Percentiles rank a stretch among this genome's conserved stretches.
phyloP scores from a whole-genome alignment of 306 rosid genomes.

The Begonia masoniana region DNA sequence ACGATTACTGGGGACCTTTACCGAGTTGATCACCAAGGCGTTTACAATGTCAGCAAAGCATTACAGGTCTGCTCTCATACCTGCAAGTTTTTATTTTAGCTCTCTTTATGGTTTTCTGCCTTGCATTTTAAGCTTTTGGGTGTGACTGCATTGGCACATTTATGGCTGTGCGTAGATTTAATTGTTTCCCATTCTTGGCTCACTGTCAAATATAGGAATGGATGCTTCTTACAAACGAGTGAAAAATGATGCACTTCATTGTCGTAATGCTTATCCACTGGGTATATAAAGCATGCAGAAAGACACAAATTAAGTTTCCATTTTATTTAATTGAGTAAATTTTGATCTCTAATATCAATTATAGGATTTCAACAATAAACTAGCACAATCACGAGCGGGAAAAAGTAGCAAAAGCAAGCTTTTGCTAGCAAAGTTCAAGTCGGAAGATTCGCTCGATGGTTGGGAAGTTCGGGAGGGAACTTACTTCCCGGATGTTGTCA shows the following conservation, averaged over 20 bases:
- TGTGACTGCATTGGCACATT: not conserved
- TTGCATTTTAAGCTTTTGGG: not conserved
- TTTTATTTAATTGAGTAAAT: not conserved
- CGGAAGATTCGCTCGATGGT: constrained; percentile 54
- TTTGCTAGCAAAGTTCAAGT: constrained; percentile 60
- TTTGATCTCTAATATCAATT: constrained; percentile 15
- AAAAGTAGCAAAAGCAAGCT: constrained; percentile 96
- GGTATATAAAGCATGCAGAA: too few species aligned
- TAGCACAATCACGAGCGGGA: constrained; percentile 88
- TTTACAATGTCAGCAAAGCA: constrained; percentile 77
- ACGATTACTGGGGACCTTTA: constrained; percentile 74
- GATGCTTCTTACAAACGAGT: not conserved
- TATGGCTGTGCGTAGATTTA: not conserved
- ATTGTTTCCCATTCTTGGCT: too few species aligned
- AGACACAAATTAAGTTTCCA: not conserved
- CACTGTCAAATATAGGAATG: too few species aligned
- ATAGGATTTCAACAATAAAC: constrained; percentile 83
- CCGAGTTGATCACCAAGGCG: constrained; percentile 81
- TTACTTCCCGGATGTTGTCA: constrained; percentile 76
- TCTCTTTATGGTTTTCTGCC: not conserved
- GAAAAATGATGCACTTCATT: not conserved
- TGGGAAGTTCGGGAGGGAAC: constrained; percentile 84
- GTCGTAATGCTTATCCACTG: too few species aligned
- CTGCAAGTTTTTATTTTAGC: not conserved
- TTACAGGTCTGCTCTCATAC: constrained; percentile 50